These are phyloP conservation scores for Hypoxylon sp. DNA, from an alignment of 2,329 filamentous ascomycete genomes.

Conservation along the genomic window DNA sequence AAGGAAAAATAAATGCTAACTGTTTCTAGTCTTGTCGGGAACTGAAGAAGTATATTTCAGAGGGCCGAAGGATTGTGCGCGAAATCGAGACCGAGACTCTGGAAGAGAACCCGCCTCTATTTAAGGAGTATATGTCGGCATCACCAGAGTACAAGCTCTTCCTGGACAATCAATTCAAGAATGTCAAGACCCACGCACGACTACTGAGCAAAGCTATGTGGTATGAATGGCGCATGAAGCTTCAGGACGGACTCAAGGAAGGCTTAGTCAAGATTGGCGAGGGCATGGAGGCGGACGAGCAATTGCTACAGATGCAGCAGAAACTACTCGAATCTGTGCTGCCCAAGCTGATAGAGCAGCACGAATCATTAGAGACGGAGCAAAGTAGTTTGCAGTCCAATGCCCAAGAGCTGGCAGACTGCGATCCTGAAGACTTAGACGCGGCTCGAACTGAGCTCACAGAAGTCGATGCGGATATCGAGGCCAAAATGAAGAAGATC, in stretches of 20 bases:
- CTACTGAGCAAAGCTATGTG: slow-evolving; percentile 94
- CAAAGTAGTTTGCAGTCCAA: slow-evolving; percentile 72
- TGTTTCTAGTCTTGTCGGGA: slow-evolving; percentile 78
- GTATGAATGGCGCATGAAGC: slow-evolving; percentile 97
- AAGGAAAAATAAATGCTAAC: slow-evolving; percentile 40
- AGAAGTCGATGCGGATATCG: slow-evolving; percentile 72
- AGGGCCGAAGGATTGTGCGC: slow-evolving; percentile 87
- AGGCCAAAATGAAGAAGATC: slow-evolving; percentile 73
- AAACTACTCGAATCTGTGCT: slow-evolving; percentile 72
- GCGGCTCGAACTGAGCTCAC: slow-evolving; percentile 74
- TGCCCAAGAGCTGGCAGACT: slow-evolving; percentile 79
- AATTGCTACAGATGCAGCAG: slow-evolving; percentile 72
- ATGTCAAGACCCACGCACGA: slow-evolving; percentile 91
- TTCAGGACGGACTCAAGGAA: slow-evolving; percentile 81
- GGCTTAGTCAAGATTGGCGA: slow-evolving; percentile 78
- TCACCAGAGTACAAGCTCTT: slow-evolving; percentile 81
- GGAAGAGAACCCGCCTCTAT: slow-evolving; percentile 88
- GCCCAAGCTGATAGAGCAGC: slow-evolving; percentile 69
- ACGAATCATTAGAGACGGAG: slow-evolving; percentile 69
- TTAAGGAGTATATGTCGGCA: slow-evolving; percentile 89
- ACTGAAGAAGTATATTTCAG: slow-evolving; percentile 94
- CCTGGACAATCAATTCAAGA: slow-evolving; percentile 98
- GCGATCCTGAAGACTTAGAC: slow-evolving; percentile 81
- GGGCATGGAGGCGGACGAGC: slow-evolving; percentile 79
- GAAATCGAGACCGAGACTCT: slow-evolving; percentile 90